Evolutionary conservation across 208 protist species (phyloP).

Genomic region (Trichomonas vaginalis): DNA sequence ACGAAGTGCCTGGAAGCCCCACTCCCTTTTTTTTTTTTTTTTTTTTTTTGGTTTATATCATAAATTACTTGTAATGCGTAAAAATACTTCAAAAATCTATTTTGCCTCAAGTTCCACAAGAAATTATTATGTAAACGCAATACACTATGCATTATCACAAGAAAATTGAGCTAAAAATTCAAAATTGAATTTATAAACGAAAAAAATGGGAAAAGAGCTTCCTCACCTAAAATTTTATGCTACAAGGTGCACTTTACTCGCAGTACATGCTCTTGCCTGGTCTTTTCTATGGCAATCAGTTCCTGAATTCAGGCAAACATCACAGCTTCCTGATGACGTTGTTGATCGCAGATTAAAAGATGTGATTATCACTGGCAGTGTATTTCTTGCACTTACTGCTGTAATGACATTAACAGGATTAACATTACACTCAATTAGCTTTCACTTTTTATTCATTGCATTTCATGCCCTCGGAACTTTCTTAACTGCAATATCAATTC

Average conservation of each 20-base stretch:
- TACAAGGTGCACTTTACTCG: neutral
- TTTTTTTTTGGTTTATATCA: too few species aligned
- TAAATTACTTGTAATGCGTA: too few species aligned
- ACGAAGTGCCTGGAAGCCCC: too few species aligned
- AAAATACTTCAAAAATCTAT: too few species aligned
- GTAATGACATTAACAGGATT: neutral
- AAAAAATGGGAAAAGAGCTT: neutral
- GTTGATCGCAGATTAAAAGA: neutral
- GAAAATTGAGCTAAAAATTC: too few species aligned
- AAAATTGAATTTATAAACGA: neutral
- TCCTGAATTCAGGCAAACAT: neutral
- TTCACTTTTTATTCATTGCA: neutral
- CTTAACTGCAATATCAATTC: neutral
- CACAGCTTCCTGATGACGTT: neutral
- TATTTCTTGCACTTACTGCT: neutral
- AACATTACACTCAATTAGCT: neutral
- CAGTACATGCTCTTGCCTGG: neutral
- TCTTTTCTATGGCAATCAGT: neutral
- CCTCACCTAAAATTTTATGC: neutral
- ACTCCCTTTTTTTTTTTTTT: too few species aligned
- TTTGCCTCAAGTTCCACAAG: too few species aligned
- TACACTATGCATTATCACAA: too few species aligned
- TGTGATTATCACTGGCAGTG: neutral
- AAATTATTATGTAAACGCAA: too few species aligned
- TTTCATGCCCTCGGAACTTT: neutral